Percentiles rank a stretch among this genome's conserved stretches.
These are phyloP conservation scores for Colletotrichum musae DNA, from an alignment of 2,329 filamentous ascomycete species.

Conservation along the genomic window DNA sequence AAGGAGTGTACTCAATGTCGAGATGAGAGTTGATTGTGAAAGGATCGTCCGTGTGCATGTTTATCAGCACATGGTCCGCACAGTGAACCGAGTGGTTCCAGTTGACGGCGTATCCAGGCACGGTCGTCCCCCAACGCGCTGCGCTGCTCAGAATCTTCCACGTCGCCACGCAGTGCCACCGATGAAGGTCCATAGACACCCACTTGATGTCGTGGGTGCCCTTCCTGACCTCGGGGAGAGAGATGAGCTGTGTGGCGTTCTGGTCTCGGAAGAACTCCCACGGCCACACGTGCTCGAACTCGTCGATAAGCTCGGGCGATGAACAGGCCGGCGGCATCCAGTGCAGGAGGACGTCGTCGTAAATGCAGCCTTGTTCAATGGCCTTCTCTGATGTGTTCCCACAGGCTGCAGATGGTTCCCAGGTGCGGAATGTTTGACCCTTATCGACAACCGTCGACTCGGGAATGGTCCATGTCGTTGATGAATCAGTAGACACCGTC, in stretches of 20 bases:
- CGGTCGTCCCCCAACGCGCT: constrained; percentile 10
- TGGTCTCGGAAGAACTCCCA: neutral
- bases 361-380: neutral
- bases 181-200: constrained; percentile 19
- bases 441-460: neutral
- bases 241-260: neutral
- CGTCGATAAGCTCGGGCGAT: neutral
- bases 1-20: neutral
- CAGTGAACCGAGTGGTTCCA: constrained; percentile 12
- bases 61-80: constrained; percentile 1
- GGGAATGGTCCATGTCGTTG: neutral
- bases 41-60: constrained; percentile 1
- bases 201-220: constrained; percentile 16
- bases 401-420: neutral
- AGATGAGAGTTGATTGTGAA: neutral
- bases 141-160: constrained; percentile 23
- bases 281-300: neutral
- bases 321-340: neutral
- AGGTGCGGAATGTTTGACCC: neutral
- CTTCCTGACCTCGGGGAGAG: neutral
- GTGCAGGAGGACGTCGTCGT: neutral
- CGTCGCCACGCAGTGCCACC: constrained; percentile 20
- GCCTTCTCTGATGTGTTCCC: neutral
- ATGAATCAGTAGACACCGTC: neutral
- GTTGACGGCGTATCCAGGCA: constrained; percentile 4